A percentile compares a stretch with the other conserved stretches of the same genome.
These are phyloP conservation scores for Physcia stellaris DNA, from an alignment of 495 filamentous ascomycete species.

Conservation along the genomic window DNA sequence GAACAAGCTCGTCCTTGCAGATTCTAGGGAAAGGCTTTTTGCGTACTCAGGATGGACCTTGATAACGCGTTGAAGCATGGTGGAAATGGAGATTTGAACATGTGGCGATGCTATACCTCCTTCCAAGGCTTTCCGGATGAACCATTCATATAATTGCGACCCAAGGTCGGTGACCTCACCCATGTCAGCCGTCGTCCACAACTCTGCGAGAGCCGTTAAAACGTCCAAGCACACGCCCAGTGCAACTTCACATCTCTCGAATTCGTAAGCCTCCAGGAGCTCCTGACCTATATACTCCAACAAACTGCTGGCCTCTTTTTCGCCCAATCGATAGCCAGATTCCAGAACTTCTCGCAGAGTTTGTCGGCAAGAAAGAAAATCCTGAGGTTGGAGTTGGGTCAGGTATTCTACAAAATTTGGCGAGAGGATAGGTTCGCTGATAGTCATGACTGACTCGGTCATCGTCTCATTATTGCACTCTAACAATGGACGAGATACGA, in stretches of 20 bases:
- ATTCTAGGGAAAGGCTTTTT: constrained; percentile 37
- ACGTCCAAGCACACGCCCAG: constrained; percentile 55
- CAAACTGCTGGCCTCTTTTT: constrained; percentile 27
- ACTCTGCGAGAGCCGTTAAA: constrained; percentile 46
- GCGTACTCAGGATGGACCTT: constrained; percentile 50
- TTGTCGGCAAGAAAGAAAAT: constrained; percentile 41
- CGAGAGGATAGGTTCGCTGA: neutral
- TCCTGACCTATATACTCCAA: constrained; percentile 41
- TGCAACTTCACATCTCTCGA: constrained; percentile 66
- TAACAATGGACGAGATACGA: constrained; percentile 9
- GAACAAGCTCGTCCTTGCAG: constrained; percentile 63
- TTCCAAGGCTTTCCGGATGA: constrained; percentile 49
- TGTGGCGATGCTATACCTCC: constrained; percentile 50
- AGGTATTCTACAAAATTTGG: constrained; percentile 43
- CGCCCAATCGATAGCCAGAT: constrained; percentile 18
- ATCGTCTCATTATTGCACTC: too few relatives aligned
- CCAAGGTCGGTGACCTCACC: constrained; percentile 47
- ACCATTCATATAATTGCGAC: constrained; percentile 67
- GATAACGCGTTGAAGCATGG: constrained; percentile 53
- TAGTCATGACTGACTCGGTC: too few relatives aligned
- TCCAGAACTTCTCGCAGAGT: constrained; percentile 34
- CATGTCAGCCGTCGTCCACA: constrained; percentile 45
- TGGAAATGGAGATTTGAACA: constrained; percentile 51
- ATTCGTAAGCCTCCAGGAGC: constrained; percentile 48
- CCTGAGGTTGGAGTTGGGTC: constrained; percentile 38